Percentiles rank a stretch among this genome's conserved stretches.
Conservation (phyloP, 176 grass and related monocot genomes). For the Ampelocalamus luodianensis region DNA sequence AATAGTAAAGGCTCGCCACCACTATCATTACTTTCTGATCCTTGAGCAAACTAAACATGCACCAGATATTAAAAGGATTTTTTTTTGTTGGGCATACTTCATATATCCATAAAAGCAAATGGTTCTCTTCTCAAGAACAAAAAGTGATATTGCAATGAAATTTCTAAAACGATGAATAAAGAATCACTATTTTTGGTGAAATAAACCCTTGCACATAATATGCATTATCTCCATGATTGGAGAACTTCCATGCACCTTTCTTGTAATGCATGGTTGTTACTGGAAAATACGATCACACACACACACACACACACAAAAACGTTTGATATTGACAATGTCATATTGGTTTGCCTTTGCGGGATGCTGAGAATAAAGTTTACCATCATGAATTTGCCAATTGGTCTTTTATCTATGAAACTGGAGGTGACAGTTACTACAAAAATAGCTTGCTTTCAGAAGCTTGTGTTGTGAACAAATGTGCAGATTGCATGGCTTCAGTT, state of each 20-base stretch:
- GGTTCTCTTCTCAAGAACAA: background rate
- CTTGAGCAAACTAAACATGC: slow-evolving; percentile 28
- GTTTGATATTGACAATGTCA: background rate
- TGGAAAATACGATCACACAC: background rate
- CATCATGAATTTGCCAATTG: background rate
- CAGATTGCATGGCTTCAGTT: slow-evolving; percentile 9
- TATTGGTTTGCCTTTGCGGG: background rate
- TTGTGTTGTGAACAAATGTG: slow-evolving; percentile 6
- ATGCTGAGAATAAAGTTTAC: background rate
- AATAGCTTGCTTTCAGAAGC: background rate
- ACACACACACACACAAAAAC: background rate
- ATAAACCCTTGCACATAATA: background rate
- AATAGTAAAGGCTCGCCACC: background rate
- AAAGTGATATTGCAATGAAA: background rate
- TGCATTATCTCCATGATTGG: background rate
- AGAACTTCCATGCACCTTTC: background rate
- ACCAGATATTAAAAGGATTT: background rate
- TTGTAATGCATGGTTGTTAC: background rate
- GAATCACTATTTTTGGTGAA: background rate
- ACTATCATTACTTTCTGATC: slow-evolving; percentile 23
- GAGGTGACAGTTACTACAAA: background rate
- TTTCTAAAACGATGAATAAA: background rate
- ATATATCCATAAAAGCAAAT: background rate
- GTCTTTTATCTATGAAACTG: background rate
- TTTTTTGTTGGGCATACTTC: background rate